phyloP scores from a whole-genome alignment of 306 rosid genomes.

The Pyrus pyrifolia region DNA sequence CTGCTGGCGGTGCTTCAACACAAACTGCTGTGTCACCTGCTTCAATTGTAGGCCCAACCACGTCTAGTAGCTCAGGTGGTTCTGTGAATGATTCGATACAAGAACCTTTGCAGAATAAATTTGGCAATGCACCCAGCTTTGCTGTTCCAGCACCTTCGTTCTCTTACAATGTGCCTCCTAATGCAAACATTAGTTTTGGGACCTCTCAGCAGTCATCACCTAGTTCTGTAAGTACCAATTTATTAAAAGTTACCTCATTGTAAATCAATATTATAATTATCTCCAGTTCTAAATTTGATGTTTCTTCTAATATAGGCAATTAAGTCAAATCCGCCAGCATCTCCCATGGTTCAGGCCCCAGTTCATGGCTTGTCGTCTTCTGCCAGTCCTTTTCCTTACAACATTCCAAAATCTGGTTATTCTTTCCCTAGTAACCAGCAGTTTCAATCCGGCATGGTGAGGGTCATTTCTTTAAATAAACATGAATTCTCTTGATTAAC shows the following conservation, averaged over 20 bases:
- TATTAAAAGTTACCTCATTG: not conserved
- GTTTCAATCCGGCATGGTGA: conserved; percentile 33
- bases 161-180: conserved; percentile 2
- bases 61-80: not conserved
- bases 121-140: conserved; percentile 12
- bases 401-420: conserved; percentile 25
- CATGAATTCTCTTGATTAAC: not conserved
- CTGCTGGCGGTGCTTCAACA: not conserved
- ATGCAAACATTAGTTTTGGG: not conserved
- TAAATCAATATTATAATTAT: not conserved
- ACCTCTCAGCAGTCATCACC: conserved; percentile 30
- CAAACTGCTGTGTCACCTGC: not conserved
- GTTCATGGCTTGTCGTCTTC: conserved; percentile 33
- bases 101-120: conserved; percentile 7
- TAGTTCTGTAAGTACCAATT: conserved; percentile 29
- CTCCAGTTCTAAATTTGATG: not conserved
- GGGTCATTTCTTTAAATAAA: not conserved
- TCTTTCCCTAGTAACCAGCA: conserved; percentile 32
- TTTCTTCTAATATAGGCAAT: conserved; percentile 25
- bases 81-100: not conserved
- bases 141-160: conserved; percentile 19
- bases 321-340: conserved; percentile 16
- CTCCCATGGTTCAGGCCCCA: conserved; percentile 38
- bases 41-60: not conserved
- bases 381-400: conserved; percentile 38